These are phyloP conservation scores for Dactylellina haptotyla DNA, from an alignment of 2,329 filamentous ascomycete species.

Conservation along the genomic window DNA sequence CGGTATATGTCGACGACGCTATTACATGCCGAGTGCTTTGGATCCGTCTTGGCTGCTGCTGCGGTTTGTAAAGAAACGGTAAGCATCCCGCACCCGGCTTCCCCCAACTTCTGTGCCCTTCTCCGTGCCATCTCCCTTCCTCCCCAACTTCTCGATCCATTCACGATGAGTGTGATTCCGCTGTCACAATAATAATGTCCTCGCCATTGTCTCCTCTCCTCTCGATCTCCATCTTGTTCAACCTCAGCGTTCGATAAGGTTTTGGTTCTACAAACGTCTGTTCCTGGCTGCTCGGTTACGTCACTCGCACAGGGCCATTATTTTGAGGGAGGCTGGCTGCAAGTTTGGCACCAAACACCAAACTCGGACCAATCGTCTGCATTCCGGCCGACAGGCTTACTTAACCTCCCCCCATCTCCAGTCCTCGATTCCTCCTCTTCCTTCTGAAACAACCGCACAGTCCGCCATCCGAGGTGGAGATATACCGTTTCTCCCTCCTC, in stretches of 20 bases:
- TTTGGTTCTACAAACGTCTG: too few relatives aligned
- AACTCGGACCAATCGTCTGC: slow-evolving; percentile 31
- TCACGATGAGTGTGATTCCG: not conserved
- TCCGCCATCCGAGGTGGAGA: not conserved
- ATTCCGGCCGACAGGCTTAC: slow-evolving; percentile 22
- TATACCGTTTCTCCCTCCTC: not conserved
- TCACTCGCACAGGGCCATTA: not conserved
- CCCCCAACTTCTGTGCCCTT: not conserved
- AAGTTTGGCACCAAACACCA: not conserved
- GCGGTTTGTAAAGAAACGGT: not conserved
- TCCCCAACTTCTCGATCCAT: not conserved
- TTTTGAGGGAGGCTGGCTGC: slow-evolving; percentile 11
- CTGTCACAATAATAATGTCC: not conserved
- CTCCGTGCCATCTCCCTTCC: not conserved
- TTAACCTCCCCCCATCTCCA: not conserved
- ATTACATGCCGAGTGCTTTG: not conserved
- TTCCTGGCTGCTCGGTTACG: not conserved
- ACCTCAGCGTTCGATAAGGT: too few relatives aligned
- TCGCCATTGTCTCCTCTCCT: not conserved
- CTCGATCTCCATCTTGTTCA: not conserved
- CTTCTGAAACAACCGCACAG: not conserved
- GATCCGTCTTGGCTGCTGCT: slow-evolving; percentile 15
- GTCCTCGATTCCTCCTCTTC: not conserved
- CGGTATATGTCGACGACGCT: not conserved
- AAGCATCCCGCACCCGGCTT: not conserved